Conservation (phyloP, 345 rosid genomes). For the Microthlaspi erraticum region DNA sequence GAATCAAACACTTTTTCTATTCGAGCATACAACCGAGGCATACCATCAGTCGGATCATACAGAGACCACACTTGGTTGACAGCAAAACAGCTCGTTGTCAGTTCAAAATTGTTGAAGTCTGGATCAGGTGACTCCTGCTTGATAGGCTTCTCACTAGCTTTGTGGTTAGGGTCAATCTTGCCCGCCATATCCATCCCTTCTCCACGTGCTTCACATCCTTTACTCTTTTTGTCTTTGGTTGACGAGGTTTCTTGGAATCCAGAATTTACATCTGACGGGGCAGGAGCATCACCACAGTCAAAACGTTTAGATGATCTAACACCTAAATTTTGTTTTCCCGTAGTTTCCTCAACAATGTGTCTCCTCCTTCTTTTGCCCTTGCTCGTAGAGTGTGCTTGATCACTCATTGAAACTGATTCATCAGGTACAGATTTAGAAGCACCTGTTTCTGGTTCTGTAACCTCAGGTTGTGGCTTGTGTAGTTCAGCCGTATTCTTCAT, state of each 20-base stretch:
- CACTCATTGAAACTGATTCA: slow-evolving; percentile 37
- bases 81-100: slow-evolving; percentile 56
- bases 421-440: slow-evolving; percentile 37
- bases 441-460: slow-evolving; percentile 31
- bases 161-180: slow-evolving; percentile 32
- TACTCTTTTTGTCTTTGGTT: slow-evolving; percentile 38
- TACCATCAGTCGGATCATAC: slow-evolving; percentile 73
- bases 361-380: slow-evolving; percentile 49
- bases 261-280: slow-evolving; percentile 38
- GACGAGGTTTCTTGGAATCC: slow-evolving; percentile 38
- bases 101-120: slow-evolving; percentile 74
- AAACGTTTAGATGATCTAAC: slow-evolving; percentile 38
- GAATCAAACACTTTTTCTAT: slow-evolving; percentile 59
- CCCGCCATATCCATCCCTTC: slow-evolving; percentile 38
- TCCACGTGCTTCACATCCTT: slow-evolving; percentile 34
- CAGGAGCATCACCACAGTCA: slow-evolving; percentile 42
- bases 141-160: slow-evolving; percentile 24
- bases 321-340: slow-evolving; percentile 22
- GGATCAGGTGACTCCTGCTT: slow-evolving; percentile 59
- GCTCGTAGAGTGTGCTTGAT: slow-evolving; percentile 39
- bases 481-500: slow-evolving; percentile 37
- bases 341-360: slow-evolving; percentile 44
- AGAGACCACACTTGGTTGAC: slow-evolving; percentile 82
- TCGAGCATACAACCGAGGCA: slow-evolving; percentile 85
- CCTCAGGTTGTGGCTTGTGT: slow-evolving; percentile 40